phyloP scores from a whole-genome alignment of 257 asterid genomes.

The Prunella vulgaris region DNA sequence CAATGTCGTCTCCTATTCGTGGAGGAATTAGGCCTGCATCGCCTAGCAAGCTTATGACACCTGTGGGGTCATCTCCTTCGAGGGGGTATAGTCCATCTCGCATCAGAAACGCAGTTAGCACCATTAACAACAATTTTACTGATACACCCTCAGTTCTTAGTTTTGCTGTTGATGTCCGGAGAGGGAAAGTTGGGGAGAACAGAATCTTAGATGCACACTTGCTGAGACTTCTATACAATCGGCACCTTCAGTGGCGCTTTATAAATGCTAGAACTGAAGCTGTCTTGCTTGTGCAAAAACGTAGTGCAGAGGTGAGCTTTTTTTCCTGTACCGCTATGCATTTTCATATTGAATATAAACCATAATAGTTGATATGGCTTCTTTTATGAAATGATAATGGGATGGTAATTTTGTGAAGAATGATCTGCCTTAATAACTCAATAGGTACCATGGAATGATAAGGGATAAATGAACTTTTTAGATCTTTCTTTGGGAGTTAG shows the following conservation, averaged over 20 bases:
- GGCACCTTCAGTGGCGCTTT: conserved; percentile 91
- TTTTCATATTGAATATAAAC: background rate
- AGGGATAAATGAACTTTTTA: background rate
- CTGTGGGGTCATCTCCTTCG: conserved; percentile 66
- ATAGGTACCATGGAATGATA: background rate
- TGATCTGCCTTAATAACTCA: background rate
- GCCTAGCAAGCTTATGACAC: conserved; percentile 57
- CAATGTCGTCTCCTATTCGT: conserved; percentile 71
- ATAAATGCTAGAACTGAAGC: conserved; percentile 79
- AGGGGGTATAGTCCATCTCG: conserved; percentile 76
- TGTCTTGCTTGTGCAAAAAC: conserved; percentile 63
- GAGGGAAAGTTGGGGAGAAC: conserved; percentile 91
- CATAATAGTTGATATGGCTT: conserved; percentile 4
- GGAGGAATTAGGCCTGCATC: conserved; percentile 69
- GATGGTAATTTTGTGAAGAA: background rate
- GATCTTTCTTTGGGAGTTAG: background rate
- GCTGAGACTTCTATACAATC: conserved; percentile 83
- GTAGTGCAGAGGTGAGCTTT: conserved; percentile 63
- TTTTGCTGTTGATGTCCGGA: conserved; percentile 85
- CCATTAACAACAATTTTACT: conserved; percentile 53
- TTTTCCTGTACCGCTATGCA: background rate
- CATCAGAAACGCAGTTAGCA: conserved; percentile 73
- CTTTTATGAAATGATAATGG: conserved; percentile 1
- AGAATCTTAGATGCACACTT: conserved; percentile 75
- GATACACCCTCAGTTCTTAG: conserved; percentile 95